phyloP scores from a whole-genome alignment of 1,284 basidiomycete genomes.

The Mycena sp. region DNA sequence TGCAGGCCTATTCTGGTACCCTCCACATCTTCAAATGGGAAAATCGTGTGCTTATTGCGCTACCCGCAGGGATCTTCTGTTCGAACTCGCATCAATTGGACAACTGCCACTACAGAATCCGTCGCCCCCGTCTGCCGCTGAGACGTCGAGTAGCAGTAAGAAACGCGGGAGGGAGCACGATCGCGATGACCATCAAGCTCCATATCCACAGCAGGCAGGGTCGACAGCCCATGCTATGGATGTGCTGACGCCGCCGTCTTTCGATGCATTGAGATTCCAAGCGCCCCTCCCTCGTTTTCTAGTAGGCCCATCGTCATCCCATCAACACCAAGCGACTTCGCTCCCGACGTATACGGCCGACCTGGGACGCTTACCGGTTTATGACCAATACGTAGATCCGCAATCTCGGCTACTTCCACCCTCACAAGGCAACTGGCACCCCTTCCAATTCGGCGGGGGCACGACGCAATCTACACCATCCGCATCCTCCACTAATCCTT shows the following conservation, averaged over 20 bases:
- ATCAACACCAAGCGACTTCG: not conserved
- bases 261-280: too few species aligned
- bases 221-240: too few species aligned
- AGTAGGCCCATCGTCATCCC: not conserved
- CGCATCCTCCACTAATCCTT: too few species aligned
- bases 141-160: not conserved
- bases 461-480: not conserved
- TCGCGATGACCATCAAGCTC: too few species aligned
- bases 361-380: constrained; percentile 13
- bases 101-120: constrained; percentile 66
- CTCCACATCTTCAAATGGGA: not conserved
- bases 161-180: not conserved
- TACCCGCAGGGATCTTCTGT: constrained; percentile 64
- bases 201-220: too few species aligned
- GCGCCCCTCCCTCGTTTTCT: not conserved
- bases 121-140: not conserved
- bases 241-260: too few species aligned
- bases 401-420: not conserved
- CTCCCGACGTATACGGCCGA: constrained; percentile 22
- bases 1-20: constrained; percentile 56
- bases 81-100: constrained; percentile 72
- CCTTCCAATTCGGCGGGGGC: not conserved
- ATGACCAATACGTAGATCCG: not conserved
- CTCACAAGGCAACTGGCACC: constrained; percentile 13
- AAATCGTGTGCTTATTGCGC: not conserved